Base-by-base conservation (phyloP, 1,284 basidiomycete species). In the Inonotus obliquus region DNA sequence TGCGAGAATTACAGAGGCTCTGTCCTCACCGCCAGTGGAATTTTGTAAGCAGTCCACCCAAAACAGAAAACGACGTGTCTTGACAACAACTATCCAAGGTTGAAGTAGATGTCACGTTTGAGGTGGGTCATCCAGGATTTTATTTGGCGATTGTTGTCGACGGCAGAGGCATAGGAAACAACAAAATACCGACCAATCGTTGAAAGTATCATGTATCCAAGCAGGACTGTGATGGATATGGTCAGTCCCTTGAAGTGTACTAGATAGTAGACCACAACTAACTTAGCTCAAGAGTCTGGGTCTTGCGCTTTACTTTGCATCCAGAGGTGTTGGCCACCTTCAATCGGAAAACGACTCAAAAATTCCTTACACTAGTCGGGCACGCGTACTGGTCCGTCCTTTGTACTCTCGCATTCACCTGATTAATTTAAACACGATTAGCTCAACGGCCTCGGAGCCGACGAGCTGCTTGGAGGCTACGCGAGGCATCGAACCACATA, bases 381-480 rank as follows among this genome's bases (percentile, higher is more conserved):
- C 96, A 0, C 84, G 86, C 47, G 94, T 98, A 0, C 79, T 98
- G 44, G 62, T 63, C n/a, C 5, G 59, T 32, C 49, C 7, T 21
- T 9, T 7, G 21, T 17, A 38, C n/a, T 10, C 39, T 27, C 11
- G 45, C 11, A 35, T 35, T 29, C 19, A 9, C 14, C 35, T 2
- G 14, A 23, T 27, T n/a, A 13, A 32, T 13, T 54, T 35, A 41
- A n/a, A 9, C 6, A 38, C 39, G 35, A 38, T 44, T 35, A 64
- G 17, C 75, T 99, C 23, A 96, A 89, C 63, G 97, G 97, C 0
- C 77, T 99, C 1, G 97, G 97, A 0, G 94, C 97, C 0, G 96
- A 99, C 71, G 96, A 99, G 72, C 80, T 98, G 29, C 80, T 99
- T 0, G 97, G 94, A 1, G 97, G 97, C 0, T 99, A 99, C 73